Evolutionary conservation across 306 rosid species (phyloP).

Genomic region (Corylus heterophylla): DNA sequence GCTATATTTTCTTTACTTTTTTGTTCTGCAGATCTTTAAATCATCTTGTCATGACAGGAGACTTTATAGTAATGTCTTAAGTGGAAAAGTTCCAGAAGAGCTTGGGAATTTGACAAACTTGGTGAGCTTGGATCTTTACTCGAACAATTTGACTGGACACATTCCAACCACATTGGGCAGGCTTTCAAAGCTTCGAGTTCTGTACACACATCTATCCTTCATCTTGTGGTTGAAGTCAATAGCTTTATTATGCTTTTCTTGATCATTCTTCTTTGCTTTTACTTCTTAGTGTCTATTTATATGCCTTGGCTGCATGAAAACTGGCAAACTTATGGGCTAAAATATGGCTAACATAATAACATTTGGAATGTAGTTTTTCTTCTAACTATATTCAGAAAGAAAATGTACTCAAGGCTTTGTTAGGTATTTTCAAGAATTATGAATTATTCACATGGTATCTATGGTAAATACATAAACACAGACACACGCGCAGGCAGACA

Average conservation of each 20-base stretch:
- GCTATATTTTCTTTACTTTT: not conserved
- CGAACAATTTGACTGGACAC: slow-evolving; percentile 50
- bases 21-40: not conserved
- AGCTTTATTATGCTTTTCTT: slow-evolving; percentile 14
- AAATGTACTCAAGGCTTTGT: not conserved
- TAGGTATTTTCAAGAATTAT: not conserved
- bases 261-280: slow-evolving; percentile 16
- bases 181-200: slow-evolving; percentile 67
- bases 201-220: slow-evolving; percentile 60
- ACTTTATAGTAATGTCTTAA: slow-evolving; percentile 70
- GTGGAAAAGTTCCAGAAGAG: slow-evolving; percentile 70
- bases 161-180: slow-evolving; percentile 61
- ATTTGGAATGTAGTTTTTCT: slow-evolving; percentile 5
- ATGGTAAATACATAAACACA: not conserved
- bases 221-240: slow-evolving; percentile 28
- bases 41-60: slow-evolving; percentile 53
- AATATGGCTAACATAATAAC: slow-evolving; percentile 4
- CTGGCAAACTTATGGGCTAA: slow-evolving; percentile 6
- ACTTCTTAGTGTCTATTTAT: slow-evolving; percentile 5
- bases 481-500: not conserved
- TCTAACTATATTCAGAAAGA: not conserved
- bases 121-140: slow-evolving; percentile 96
- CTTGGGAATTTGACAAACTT: slow-evolving; percentile 71
- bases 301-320: slow-evolving; percentile 14
- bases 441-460: not conserved